Evolutionary conservation across 1,139 yeast species (phyloP).

Genomic region (Diutina neorugosa): DNA sequence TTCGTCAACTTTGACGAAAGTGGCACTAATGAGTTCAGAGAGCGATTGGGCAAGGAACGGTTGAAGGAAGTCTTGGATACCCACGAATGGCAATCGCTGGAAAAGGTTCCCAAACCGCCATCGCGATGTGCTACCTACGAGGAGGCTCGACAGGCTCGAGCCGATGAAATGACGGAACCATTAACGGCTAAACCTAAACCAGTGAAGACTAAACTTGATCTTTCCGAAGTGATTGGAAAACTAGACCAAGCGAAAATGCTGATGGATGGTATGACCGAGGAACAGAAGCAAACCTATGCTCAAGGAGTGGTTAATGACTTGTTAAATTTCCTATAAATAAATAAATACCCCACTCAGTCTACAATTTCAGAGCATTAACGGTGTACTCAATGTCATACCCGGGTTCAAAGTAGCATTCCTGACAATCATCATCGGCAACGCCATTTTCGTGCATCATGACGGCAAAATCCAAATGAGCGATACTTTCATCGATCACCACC

Average conservation of each 20-base stretch:
- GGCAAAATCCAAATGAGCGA: slow-evolving; percentile 59
- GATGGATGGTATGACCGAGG: slow-evolving; percentile 14
- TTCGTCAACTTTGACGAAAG: slow-evolving; percentile 7
- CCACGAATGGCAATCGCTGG: slow-evolving; percentile 23
- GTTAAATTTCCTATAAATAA: slow-evolving; percentile 20
- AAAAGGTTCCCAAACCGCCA: not conserved
- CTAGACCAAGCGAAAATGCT: slow-evolving; percentile 20
- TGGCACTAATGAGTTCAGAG: slow-evolving; percentile 9
- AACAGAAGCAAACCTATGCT: slow-evolving; percentile 20
- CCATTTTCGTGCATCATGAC: slow-evolving; percentile 81
- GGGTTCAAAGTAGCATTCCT: slow-evolving; percentile 63
- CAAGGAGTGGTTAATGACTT: slow-evolving; percentile 24
- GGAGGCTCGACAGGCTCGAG: slow-evolving; percentile 17
- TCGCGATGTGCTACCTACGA: slow-evolving; percentile 11
- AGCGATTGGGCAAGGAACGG: slow-evolving; percentile 13
- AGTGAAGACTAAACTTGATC: slow-evolving; percentile 10
- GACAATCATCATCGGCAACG: slow-evolving; percentile 67
- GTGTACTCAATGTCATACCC: slow-evolving; percentile 32
- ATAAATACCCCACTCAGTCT: not conserved
- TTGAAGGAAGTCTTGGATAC: slow-evolving; percentile 24
- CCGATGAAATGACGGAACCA: slow-evolving; percentile 6
- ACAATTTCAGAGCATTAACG: slow-evolving; percentile 6
- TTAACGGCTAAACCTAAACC: not conserved
- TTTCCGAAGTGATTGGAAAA: slow-evolving; percentile 18
- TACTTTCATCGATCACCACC: slow-evolving; percentile 53